A percentile compares a stretch with the other conserved stretches of the same genome.
Conservation (phyloP, 2,329 filamentous ascomycete genomes). For the Alternaria longipes region DNA sequence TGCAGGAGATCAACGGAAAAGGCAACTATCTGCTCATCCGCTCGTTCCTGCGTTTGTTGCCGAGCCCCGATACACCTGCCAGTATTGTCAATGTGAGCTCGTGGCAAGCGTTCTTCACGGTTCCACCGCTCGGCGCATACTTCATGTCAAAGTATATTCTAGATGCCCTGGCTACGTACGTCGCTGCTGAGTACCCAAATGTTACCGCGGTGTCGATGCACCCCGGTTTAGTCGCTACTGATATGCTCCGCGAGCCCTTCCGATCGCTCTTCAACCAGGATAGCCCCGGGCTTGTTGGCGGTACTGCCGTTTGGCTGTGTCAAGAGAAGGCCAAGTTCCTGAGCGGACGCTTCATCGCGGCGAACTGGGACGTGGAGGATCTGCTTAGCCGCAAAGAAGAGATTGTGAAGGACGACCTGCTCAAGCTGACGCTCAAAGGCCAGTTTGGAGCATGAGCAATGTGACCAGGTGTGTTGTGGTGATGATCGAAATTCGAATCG, state of each 20-base stretch:
- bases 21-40: conserved; percentile 46
- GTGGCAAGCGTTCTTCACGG: conserved; percentile 17
- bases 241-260: conserved; percentile 27
- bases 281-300: conserved; percentile 41
- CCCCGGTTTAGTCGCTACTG: conserved; percentile 26
- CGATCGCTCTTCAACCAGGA: conserved; percentile 26
- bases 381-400: conserved; percentile 32
- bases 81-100: conserved; percentile 32
- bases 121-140: conserved; percentile 22
- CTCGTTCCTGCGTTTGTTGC: conserved; percentile 38
- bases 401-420: conserved; percentile 21
- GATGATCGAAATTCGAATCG: too few species aligned
- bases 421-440: conserved; percentile 27
- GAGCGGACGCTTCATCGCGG: conserved; percentile 36
- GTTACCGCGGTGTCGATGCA: conserved; percentile 27
- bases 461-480: too few species aligned
- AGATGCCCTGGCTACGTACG: conserved; percentile 19
- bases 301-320: conserved; percentile 36
- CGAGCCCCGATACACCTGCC: conserved; percentile 25
- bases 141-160: conserved; percentile 23
- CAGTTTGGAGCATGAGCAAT: conserved; percentile 18
- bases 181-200: conserved; percentile 28
- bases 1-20: conserved; percentile 46
- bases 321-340: conserved; percentile 37
- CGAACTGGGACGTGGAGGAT: conserved; percentile 46